Evolutionary conservation across 768 basidiomycete genomes (phyloP).

Genomic region (Hericium coralloides): DNA sequence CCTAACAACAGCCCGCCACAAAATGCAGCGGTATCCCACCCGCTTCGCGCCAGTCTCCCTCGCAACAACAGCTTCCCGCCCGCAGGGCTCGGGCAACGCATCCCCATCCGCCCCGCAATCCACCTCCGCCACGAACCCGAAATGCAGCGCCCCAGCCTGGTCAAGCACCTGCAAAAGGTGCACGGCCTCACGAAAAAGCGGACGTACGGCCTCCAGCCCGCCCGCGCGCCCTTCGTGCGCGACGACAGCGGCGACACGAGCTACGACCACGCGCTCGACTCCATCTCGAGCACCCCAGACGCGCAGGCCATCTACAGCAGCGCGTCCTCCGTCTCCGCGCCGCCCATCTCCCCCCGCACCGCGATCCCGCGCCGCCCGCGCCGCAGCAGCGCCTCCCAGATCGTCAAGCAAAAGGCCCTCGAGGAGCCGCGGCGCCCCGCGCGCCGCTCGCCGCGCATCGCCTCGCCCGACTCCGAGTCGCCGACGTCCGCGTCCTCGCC

Average conservation of each 20-base stretch:
- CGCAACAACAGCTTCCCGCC: constrained; percentile 11
- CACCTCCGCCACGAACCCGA: neutral
- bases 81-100: neutral
- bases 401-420: constrained; percentile 4
- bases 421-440: constrained; percentile 9
- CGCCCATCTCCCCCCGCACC: neutral
- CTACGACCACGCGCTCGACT: neutral
- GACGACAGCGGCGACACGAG: constrained; percentile 1
- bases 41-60: constrained; percentile 8
- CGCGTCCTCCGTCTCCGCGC: neutral
- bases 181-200: constrained; percentile 16
- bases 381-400: constrained; percentile 7
- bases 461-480: constrained; percentile 13
- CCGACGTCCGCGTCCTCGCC: constrained; percentile 10
- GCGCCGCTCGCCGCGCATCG: constrained; percentile 4
- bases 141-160: constrained; percentile 8
- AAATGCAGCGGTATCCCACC: neutral
- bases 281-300: neutral
- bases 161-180: constrained; percentile 13
- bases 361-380: constrained; percentile 5
- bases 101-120: neutral
- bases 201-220: constrained; percentile 10
- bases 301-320: neutral
- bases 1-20: neutral
- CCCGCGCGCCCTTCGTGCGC: constrained; percentile 11